Evolutionary conservation across 1,284 basidiomycete genomes (phyloP).

Genomic region (Cryptococcus sp.): DNA sequence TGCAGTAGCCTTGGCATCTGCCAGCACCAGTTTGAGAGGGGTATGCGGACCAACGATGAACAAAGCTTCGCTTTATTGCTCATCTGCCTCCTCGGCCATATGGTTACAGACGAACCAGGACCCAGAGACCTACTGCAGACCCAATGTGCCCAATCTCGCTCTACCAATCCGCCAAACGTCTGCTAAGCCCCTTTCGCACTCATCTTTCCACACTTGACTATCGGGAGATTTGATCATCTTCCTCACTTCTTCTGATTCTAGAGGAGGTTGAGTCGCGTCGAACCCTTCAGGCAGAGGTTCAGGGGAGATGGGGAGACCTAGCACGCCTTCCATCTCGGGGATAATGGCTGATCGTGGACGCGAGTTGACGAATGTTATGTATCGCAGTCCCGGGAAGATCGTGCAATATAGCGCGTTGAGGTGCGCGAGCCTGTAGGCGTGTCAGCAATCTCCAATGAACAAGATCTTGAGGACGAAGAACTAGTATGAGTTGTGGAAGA

Average conservation of each 20-base stretch:
- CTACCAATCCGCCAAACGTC: conserved; percentile 75
- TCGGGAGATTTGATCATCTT: conserved; percentile 24
- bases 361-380: conserved; percentile 89
- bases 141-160: conserved; percentile 56
- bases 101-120: neutral
- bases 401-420: conserved; percentile 77
- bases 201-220: conserved; percentile 59
- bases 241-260: conserved; percentile 48
- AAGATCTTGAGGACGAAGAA: no score
- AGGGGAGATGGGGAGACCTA: conserved; percentile 51
- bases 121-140: conserved; percentile 23
- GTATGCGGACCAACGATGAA: no score
- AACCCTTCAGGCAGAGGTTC: conserved; percentile 35
- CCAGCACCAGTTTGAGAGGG: no score
- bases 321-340: conserved; percentile 71
- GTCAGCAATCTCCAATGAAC: neutral
- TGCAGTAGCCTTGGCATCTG: no score
- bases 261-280: conserved; percentile 49
- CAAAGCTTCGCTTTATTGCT: no score
- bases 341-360: conserved; percentile 69
- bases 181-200: conserved; percentile 68
- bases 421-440: conserved; percentile 49
- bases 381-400: conserved; percentile 71
- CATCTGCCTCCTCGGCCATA: no score
- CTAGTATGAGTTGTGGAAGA: neutral